Base-by-base conservation (phyloP, 2,329 filamentous ascomycete genomes). In the Alternaria alternata region DNA sequence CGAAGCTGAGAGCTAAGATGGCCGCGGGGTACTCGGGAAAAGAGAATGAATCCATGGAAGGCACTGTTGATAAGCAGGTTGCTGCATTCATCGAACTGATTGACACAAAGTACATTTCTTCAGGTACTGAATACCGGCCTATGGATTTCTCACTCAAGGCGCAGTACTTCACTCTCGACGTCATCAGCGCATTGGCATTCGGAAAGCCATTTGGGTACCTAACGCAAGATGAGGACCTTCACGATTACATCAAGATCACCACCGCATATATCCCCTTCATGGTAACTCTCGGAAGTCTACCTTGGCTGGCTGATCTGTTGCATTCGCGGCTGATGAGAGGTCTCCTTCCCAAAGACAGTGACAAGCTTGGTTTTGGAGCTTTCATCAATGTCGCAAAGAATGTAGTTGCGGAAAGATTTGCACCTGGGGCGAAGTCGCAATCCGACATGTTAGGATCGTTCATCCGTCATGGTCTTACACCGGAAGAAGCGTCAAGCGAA, bases 101-200 rank as follows among this genome's bases (percentile, higher is more conserved):
- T 41, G 76, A 81, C 55, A 68, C 63, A n/a, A 83, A 82, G 59
- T 87, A 82, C 30, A 8, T 73, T 1, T 71, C 66, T 1, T 63
- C 54, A 0, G 11, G 49, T 2, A 34, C 59, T 18, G 70, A 78
- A 3, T 77, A 80, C 4, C 78, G 68, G 0, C 66, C 75, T 1
- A 69, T 74, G 54, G 84, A 87, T 52, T 72, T 83, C 54, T 81
- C 75, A 2, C 71, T 74, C 4, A 83, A 83, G 57, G 74, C 79
- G 2, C 82, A 85, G 36, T 87, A 78, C 71, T 83, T 87, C 52
- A 85, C 84, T 1, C 75, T 87, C 7, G 86, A 87, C 61, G 80
- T 85, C 48, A 85, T 87, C 60, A 83, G 80, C 28, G 80, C 80
- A 36, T 68, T 87, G 3, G 82, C 83, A 0, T 85, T 86, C 59